Base-by-base conservation (phyloP, 1,284 basidiomycete species). In the Psilocybe mexicana region DNA sequence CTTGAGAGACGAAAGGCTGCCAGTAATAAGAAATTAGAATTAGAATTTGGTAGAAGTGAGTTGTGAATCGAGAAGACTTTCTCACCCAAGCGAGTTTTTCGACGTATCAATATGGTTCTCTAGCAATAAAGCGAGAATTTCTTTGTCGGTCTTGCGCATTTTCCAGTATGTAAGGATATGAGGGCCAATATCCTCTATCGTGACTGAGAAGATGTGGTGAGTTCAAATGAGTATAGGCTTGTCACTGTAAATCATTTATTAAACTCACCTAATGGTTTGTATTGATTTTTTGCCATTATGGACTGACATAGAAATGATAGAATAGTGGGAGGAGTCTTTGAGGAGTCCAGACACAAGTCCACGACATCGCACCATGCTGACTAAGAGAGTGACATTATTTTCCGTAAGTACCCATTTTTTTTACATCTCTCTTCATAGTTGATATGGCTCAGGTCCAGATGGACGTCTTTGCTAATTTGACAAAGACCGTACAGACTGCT, bases 121-220 rank as follows among this genome's bases (percentile, higher is more conserved):
- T 23, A 44, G 54, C 6, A 56, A 47, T 12, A 44, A 23, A 12
- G 25, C n/a, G 6, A 50, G 30, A 23, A 56, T 51, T 28, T 56
- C 14, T 14, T 23, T 56, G 33, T 56, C 54, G 5, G 11, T 33
- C n/a, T 30, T 50, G 2, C 54, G 11, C 54, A 51, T 56, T 26
- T 30, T 43, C 38, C 47, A 50, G 25, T 50, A 56, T 7, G 2
- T 24, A 12, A 38, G 43, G 6, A 56, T 49, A 23, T 50, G 46
- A 6, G 54, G 54, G 12, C 35, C 54, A 2, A 56, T 56, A 18
- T 56, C 54, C n/a, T 44, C 47, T 6, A 50, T 44, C 2, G 54
- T 18, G 18, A 18, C 18, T 18, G 18, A 18, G 18, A 40, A 1
- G 54, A 46, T 50, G 42, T 5, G 5, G 23, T n/a, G 6, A 35